A percentile compares a stretch with the other conserved stretches of the same genome.
Evolutionary conservation across 768 basidiomycete genomes (phyloP).

Genomic region (Filobasidium floriforme): DNA sequence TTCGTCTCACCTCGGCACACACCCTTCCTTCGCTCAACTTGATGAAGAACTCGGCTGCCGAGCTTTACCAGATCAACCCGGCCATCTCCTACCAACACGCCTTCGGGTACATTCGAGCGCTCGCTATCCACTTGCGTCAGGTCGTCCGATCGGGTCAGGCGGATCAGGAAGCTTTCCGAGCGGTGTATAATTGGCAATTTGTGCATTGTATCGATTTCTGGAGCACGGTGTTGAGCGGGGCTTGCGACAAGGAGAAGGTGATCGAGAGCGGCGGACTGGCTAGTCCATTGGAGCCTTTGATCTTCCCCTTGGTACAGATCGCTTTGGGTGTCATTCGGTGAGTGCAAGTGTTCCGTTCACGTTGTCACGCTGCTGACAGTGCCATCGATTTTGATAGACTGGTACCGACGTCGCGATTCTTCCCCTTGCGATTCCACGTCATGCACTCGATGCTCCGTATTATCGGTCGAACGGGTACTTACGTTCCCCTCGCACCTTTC

Average conservation of each 20-base stretch:
- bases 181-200: conserved; percentile 99
- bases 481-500: conserved; percentile 78
- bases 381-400: conserved; percentile 53
- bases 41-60: conserved; percentile 96
- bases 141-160: conserved; percentile 30
- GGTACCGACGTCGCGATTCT: conserved; percentile 80
- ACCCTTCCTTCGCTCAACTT: conserved; percentile 85
- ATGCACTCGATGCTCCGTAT: conserved; percentile 80
- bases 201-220: conserved; percentile 95
- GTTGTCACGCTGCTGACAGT: background rate
- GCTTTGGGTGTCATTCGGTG: conserved; percentile 87
- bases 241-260: conserved; percentile 60
- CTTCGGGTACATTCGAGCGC: conserved; percentile 88
- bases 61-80: conserved; percentile 68
- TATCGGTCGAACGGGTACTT: conserved; percentile 70
- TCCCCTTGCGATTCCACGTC: conserved; percentile 90
- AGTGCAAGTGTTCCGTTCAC: conserved; percentile 34
- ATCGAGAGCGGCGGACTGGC: conserved; percentile 52
- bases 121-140: conserved; percentile 78
- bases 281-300: conserved; percentile 74
- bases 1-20: conserved; percentile 75
- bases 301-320: conserved; percentile 93
- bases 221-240: conserved; percentile 74
- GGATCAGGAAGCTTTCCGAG: conserved; percentile 73
- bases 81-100: conserved; percentile 69